Base-by-base conservation (phyloP, 148 eudicot species). In the Linanthus parryae region DNA sequence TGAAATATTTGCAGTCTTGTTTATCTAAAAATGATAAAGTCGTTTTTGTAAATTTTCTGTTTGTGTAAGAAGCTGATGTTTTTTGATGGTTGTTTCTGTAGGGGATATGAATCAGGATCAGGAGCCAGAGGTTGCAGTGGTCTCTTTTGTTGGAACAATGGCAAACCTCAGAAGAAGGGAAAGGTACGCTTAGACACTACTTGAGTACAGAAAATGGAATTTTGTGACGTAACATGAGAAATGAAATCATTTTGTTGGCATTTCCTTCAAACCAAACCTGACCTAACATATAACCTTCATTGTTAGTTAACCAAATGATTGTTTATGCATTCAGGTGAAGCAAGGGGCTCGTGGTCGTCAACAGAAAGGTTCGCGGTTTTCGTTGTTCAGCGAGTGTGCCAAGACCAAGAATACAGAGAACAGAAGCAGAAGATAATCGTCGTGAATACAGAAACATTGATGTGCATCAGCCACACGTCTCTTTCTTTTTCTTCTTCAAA, bases 91-190 rank as follows among this genome's bases (percentile, higher is more conserved):
- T 60, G 23, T 18, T 21, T 48, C 38, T 59, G 21, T 70, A 92
- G 99, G 69, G 99, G 91, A 26, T 92, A 92, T 31, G 96, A 92
- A 63, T 92, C 96, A n/a, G 83, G 94, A 26, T 20, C 91, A 11
- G 96, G 94, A 36, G 64, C 52, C 44, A 44, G 76, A 31, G 94
- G 94, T 54, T 91, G 98, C 56, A 78, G 82, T 49, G 78, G 79
- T 46, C 66, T 85, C 17, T 82, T 80, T 54, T 92, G 99, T 73
- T 92, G 99, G 94, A 81, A 75, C 17, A 69, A 54, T 8, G 12
- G 62, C 66, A 72, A 59, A 66, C 76, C 73, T 63, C 69, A 42
- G 5, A 79, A 63, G 62, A 74, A 59, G 42, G 72, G 44, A 20
- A 87, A 92, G 79, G 98, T 87, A 64, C 14, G 62, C 24, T 35